A percentile compares a stretch with the other conserved stretches of the same genome.
These are phyloP conservation scores for Pseudotsuga menziesii DNA, from an alignment of 75 land plant genomes.

Conservation along the genomic window DNA sequence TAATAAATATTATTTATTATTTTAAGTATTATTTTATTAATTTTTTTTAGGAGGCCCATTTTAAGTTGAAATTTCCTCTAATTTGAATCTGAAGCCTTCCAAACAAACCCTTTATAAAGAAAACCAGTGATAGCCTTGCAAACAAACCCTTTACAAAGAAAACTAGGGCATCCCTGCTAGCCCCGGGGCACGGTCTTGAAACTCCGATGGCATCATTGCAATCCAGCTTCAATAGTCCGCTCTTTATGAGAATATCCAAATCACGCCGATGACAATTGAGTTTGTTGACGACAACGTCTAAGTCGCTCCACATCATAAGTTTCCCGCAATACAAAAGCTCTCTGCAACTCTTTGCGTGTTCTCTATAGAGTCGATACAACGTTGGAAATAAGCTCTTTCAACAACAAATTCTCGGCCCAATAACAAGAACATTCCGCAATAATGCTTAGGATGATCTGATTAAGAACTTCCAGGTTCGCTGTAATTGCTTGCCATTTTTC, in stretches of 20 bases:
- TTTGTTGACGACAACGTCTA: slow-evolving; percentile 42
- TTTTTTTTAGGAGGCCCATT: too few relatives aligned
- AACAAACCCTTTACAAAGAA: slow-evolving; percentile 52
- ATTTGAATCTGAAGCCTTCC: slow-evolving; percentile 60
- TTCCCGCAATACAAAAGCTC: slow-evolving; percentile 64
- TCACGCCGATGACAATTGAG: slow-evolving; percentile 45
- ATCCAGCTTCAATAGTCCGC: slow-evolving; percentile 28
- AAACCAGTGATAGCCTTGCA: too few relatives aligned
- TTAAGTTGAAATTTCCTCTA: too few relatives aligned
- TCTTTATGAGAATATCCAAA: slow-evolving; percentile 27
- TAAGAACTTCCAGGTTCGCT: slow-evolving; percentile 35
- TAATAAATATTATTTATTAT: too few relatives aligned
- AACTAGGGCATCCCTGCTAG: slow-evolving; percentile 33
- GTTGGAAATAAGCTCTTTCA: slow-evolving; percentile 1
- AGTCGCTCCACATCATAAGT: slow-evolving; percentile 73
- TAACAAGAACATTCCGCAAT: slow-evolving; percentile 6
- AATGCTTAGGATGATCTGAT: slow-evolving; percentile 11
- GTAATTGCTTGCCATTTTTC: slow-evolving; percentile 49
- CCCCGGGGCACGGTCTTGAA: slow-evolving; percentile 13
- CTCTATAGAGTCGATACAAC: slow-evolving; percentile 26
- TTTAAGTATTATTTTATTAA: too few relatives aligned
- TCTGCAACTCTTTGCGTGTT: slow-evolving; percentile 44
- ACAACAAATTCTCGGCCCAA: neutral
- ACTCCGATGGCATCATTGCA: too few relatives aligned
- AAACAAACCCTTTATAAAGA: too few relatives aligned